These are phyloP conservation scores for Phialocephala subalpina DNA, from an alignment of 2,329 filamentous ascomycete species.

Conservation along the genomic window DNA sequence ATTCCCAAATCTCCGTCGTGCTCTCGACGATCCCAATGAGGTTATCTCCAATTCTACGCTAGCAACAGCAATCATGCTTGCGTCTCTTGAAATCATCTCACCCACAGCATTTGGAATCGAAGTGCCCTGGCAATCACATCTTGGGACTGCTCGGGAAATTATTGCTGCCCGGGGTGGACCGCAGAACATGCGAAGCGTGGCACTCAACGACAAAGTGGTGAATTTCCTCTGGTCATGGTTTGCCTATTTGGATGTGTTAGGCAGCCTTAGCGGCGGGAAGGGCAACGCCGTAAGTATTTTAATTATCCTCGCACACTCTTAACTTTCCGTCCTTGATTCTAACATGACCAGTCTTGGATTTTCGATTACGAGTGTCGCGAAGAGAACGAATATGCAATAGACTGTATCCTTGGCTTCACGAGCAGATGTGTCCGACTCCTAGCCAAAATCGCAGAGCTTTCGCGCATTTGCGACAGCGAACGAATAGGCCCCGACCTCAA, in stretches of 20 bases:
- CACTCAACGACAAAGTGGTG: slow-evolving; percentile 64
- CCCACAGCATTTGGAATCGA: slow-evolving; percentile 83
- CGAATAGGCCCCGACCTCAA: slow-evolving; percentile 64
- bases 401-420: slow-evolving; percentile 84
- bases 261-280: slow-evolving; percentile 69
- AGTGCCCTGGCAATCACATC: slow-evolving; percentile 82
- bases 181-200: slow-evolving; percentile 55
- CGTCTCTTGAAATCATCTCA: slow-evolving; percentile 83
- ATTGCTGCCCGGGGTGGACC: slow-evolving; percentile 72
- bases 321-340: neutral
- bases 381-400: slow-evolving; percentile 73
- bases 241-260: slow-evolving; percentile 82
- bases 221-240: slow-evolving; percentile 86
- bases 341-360: slow-evolving; percentile 33
- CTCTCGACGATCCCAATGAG: slow-evolving; percentile 66
- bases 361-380: slow-evolving; percentile 58
- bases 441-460: slow-evolving; percentile 75
- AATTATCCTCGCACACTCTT: neutral
- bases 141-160: slow-evolving; percentile 78
- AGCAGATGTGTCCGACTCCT: slow-evolving; percentile 75
- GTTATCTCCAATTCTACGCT: slow-evolving; percentile 77
- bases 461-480: slow-evolving; percentile 71
- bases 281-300: slow-evolving; percentile 30
- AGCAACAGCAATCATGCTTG: slow-evolving; percentile 85
- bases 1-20: slow-evolving; percentile 74